Base-by-base conservation (phyloP, 2,329 filamentous ascomycete species). In the Chrysoporthe austroafricana region DNA sequence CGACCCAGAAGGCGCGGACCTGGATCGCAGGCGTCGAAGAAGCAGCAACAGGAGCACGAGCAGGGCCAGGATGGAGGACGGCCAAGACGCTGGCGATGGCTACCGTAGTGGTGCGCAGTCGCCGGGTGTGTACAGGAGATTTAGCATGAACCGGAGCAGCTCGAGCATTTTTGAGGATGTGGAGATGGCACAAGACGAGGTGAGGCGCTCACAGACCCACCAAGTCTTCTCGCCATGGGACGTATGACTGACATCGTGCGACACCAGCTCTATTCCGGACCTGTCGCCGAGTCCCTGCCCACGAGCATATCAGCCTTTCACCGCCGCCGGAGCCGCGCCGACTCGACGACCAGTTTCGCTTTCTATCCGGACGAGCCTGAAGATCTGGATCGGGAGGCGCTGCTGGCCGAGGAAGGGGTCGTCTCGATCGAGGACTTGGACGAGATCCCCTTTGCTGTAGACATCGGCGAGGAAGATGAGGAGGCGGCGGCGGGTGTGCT, bases 171-270 rank as follows among this genome's bases (percentile, higher is more conserved):
- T 97, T 73, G 93, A 93, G 72, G 93, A 97, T 79, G 94, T 98
- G n/a, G 95, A 97, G 78, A 98, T 99, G 96, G 95, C 96, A 26
- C 93, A 96, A 63, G 93, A 97, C 77, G 95, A 98, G 87, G 92
- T 96, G 76, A 64, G 79, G 62, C n/a, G 69, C 13, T 7, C 44
- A 21, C 26, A 34, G 14, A 21, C 18, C 11, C 36, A 56, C 48
- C 44, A 36, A 9, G 54, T 34, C 26, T 26, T 26, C 26, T 26
- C 36, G 9, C 4, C 39, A 32, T n/a, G 13, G 36, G 39, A 18
- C 57, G 18, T 6, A 6, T 42, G 11, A 21, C 21, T 62, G 60
- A 69, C 52, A 57, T n/a, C 16, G 34, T 26, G 26, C 48, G 66
- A 61, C 46, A 66, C 56, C 69, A 88, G 85, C 87, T 97, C 60